Percentiles rank a stretch among this genome's conserved stretches.
Conservation (phyloP, 768 basidiomycete species). For the Pilatotrama ljubarskyi region DNA sequence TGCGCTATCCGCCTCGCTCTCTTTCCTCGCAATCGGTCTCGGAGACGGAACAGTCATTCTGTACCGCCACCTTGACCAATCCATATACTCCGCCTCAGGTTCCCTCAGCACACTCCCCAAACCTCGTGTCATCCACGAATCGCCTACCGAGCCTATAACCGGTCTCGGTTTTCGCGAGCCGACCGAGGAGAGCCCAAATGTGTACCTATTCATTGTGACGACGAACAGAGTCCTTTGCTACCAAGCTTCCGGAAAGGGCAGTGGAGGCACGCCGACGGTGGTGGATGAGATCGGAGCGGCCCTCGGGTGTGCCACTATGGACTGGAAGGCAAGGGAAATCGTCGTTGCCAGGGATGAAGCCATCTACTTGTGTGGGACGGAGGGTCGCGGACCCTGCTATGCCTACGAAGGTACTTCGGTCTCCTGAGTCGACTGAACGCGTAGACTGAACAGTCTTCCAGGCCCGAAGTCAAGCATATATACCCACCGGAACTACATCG, state of each 20-base stretch:
- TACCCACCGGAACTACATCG: constrained; percentile 78
- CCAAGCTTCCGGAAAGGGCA: constrained; percentile 69
- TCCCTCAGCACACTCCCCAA: constrained; percentile 82
- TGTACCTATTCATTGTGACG: constrained; percentile 85
- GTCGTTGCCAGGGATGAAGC: constrained; percentile 91
- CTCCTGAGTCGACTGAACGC: neutral
- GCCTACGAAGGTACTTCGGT: constrained; percentile 80
- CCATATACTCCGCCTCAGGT: constrained; percentile 63
- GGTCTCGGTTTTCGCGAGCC: constrained; percentile 87
- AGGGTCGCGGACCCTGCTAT: constrained; percentile 81
- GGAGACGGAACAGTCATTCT: constrained; percentile 92
- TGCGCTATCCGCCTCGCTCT: constrained; percentile 73
- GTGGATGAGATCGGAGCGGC: constrained; percentile 88
- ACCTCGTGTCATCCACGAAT: constrained; percentile 80
- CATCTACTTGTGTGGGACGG: constrained; percentile 80
- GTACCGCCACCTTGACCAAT: constrained; percentile 90
- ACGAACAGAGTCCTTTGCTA: constrained; percentile 79
- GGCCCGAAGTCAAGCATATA: constrained; percentile 78
- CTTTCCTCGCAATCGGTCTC: constrained; percentile 90
- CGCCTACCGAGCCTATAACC: constrained; percentile 85
- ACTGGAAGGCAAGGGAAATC: constrained; percentile 70
- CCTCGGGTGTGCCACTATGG: constrained; percentile 82
- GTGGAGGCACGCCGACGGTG: constrained; percentile 61
- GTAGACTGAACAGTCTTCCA: constrained; percentile 29
- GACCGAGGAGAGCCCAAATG: constrained; percentile 32